Base-by-base conservation (phyloP, 2,329 filamentous ascomycete species). In the Fusarium foetens region DNA sequence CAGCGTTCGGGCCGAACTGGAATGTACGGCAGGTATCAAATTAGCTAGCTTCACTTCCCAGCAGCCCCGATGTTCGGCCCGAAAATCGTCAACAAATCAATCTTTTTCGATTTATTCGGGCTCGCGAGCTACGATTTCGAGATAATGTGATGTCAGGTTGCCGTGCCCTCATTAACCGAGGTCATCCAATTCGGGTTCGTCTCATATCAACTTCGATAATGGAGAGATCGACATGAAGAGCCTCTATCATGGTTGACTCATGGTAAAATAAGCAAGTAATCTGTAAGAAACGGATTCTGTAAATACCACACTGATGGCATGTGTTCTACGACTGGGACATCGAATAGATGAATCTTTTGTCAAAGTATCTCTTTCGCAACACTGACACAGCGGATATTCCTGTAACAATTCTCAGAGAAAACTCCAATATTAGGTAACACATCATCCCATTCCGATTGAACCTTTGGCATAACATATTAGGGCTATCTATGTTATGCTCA, bases 261-360 rank as follows among this genome's bases (percentile, higher is more conserved):
- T 2, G 21, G 10, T 8, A 12, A 10, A 9, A 29, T 29, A 11
- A 21, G 8, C 8, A 14, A 29, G 8, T 6, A 14, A 21, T 4
- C 17, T 14, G 3, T 4, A 14, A 21, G 25, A 8, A 19, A 5
- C 19, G 9, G 12, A 16, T 21, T 27, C 4, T 2, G 13, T 14
- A 3, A 21, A 21, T 1, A 14, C 1, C 19, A 14, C 13, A 5
- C 6, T 0, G 1, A 21, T 1, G 19, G 6, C 8, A 10, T 14
- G 3, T 21, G 4, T 10, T 11, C 5, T 5, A 27, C 8, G 8
- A 3, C 25, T 6, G 0, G 10, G 10, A 25, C 7, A 42, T 10
- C 17, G 16, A 6, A 25, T 6, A 43, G 3, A 19, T 12, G 0
- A 10, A 19, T 8, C 10, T 1, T 16, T 35, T 16, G 14, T 35